Base-by-base conservation (phyloP, 306 rosid species). In the Ormosia emarginata region DNA sequence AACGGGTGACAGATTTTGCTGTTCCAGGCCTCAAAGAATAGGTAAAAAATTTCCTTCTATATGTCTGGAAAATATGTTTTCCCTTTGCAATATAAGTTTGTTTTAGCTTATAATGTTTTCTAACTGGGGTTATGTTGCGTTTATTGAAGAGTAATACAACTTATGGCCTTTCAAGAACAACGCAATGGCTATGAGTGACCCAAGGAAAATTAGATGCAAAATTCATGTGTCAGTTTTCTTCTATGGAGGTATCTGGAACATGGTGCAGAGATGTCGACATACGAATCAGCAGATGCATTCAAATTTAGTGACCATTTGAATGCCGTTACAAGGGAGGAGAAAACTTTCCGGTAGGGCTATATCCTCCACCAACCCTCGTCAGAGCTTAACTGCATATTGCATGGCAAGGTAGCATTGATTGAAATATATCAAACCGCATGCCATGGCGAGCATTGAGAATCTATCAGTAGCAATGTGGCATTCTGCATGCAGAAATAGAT, bases 401-500 rank as follows among this genome's bases (percentile, higher is more conserved):
- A 34, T 41, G 46, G 9, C 59, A 7, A 75, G 44, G 8, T 37
- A 59, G 41, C 82, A 66, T 50, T 43, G 29, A 70, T 75, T 56
- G 75, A n/a, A 59, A 36, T 44, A 67, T 0, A 52, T 37, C 30
- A 24, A 46, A 13, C 36, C 62, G 55, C 49, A 58, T 77, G 58
- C n/a, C 39, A 24, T 13, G 56, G 29, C 37, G 3, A 47, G 65
- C 65, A 24, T 63, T 36, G 37, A 13, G 75, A 69, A 67, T 70
- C 71, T 71, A 64, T 75, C 71, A 14, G 74, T 30, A 24, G 55
- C 13, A 56, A 32, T 37, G 56, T 39, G 17, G 36, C 40, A 75
- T 47, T 79, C 58, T 33, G 84, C 71, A 47, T 67, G 50, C 74
- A 79, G 71, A 43, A 43, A 63, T 36, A 40, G 71, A 79, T 67